Percentiles rank a stretch among this genome's conserved stretches.
Conservation (phyloP, 2,329 filamentous ascomycete species). For the Colletotrichum filicis region DNA sequence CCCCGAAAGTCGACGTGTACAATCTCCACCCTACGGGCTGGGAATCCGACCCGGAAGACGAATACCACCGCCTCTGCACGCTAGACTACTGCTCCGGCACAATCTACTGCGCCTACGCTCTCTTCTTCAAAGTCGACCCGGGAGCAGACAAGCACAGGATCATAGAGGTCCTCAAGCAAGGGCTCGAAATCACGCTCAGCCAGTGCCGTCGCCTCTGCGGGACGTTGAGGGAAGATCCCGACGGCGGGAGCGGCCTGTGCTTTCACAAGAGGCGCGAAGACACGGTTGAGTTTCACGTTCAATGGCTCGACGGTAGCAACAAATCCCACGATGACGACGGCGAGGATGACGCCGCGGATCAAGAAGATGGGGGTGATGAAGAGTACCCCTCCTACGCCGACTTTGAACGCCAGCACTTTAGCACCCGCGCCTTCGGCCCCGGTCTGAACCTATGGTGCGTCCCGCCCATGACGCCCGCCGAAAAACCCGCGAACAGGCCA, state of each 20-base stretch:
- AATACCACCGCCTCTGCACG: conserved; percentile 48
- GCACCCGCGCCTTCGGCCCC: not conserved
- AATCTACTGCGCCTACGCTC: conserved; percentile 50
- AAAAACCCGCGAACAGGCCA: not conserved
- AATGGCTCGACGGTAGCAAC: not conserved
- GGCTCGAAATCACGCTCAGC: conserved; percentile 49
- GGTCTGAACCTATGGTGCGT: not conserved
- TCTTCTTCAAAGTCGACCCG: conserved; percentile 48
- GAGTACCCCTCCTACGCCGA: not conserved
- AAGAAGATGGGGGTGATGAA: not conserved
- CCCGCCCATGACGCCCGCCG: not conserved
- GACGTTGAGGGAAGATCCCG: conserved; percentile 49
- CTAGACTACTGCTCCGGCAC: conserved; percentile 47
- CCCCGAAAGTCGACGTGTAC: conserved; percentile 37
- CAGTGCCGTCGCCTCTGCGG: conserved; percentile 51
- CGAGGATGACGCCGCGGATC: too few species aligned
- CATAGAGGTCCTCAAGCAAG: conserved; percentile 42
- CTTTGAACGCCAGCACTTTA: not conserved
- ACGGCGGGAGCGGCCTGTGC: conserved; percentile 47
- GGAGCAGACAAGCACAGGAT: conserved; percentile 9
- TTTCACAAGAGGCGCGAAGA: conserved; percentile 38
- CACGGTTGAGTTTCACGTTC: not conserved
- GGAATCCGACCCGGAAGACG: conserved; percentile 49
- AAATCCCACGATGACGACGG: too few species aligned
- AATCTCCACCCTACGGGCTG: conserved; percentile 47